Evolutionary conservation across 768 basidiomycete genomes (phyloP).

Genomic region (Phlegmacium glaucopus): DNA sequence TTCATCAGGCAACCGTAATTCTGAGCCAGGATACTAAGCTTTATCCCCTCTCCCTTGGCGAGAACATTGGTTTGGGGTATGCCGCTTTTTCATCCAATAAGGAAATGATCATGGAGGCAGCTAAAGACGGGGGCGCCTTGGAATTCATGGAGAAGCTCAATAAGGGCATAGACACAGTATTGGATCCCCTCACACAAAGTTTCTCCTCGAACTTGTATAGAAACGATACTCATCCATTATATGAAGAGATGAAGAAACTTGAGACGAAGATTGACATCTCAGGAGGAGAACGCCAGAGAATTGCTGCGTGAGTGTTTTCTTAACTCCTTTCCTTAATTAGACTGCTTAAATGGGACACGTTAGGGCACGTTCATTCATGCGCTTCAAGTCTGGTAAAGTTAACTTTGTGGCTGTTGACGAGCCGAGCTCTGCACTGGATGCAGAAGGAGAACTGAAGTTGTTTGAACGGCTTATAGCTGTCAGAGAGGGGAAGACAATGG

Average conservation of each 20-base stretch:
- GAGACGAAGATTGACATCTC: conserved; percentile 29
- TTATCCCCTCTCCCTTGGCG: conserved; percentile 43
- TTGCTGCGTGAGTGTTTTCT: conserved; percentile 40
- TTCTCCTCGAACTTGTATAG: conserved; percentile 27
- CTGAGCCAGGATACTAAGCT: conserved; percentile 48
- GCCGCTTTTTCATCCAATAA: conserved; percentile 13
- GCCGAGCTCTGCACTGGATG: conserved; percentile 55
- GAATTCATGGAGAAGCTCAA: conserved; percentile 36
- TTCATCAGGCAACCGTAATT: conserved; percentile 43
- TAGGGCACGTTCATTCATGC: conserved; percentile 46
- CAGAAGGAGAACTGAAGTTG: conserved; percentile 48
- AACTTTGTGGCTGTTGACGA: conserved; percentile 56
- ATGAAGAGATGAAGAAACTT: conserved; percentile 20
- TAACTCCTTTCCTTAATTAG: background rate
- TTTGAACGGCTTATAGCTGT: conserved; percentile 34
- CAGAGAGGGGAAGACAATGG: conserved; percentile 47
- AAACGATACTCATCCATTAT: conserved; percentile 26
- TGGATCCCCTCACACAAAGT: conserved; percentile 28
- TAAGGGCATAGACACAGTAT: conserved; percentile 36
- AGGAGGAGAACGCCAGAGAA: conserved; percentile 46
- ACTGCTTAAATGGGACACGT: background rate
- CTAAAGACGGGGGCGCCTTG: conserved; percentile 36
- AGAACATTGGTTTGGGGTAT: conserved; percentile 37
- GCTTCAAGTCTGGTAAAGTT: conserved; percentile 34
- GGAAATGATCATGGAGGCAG: conserved; percentile 28